Evolutionary conservation across 2,329 filamentous ascomycete genomes (phyloP), one percentile per base, ranked within the genome.

Genomic region (Cladosporium sp.): DNA sequence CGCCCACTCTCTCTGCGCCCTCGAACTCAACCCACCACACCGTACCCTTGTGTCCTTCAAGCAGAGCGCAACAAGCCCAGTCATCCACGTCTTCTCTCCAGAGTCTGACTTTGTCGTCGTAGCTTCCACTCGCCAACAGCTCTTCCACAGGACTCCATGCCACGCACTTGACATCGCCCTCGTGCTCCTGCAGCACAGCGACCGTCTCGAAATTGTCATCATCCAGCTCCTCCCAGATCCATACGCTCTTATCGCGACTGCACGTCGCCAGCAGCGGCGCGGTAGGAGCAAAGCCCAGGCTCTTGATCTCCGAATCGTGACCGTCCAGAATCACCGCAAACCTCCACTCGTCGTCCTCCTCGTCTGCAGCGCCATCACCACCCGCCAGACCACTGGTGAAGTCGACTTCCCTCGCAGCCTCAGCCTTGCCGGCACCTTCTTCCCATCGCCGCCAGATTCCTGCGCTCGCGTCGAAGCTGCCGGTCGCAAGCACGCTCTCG

Each of bases 131-230:
- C 6, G 89, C 93, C 17, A 99, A 78, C 42, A 93, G 78, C 58
- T 96, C 72, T 61, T 80, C 80, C 47, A 84, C 83, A 0, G 89
- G 89, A 66, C 93, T 91, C 93, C 93, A 99, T 2, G 84, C 82
- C 1, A 99, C 88, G 57, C 84, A 89, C 69, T 99, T 99, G 58
- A 99, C 91, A 70, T 99, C 93, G 18, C 88, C 91, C 41, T 91
- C 87, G 67, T 99, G 93, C 71, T 97, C 93, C 70, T 88, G 89
- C 63, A 97, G 78, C 47, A 97, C 92, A 0, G 92, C 93, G 13
- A 97, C 84, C 1, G 93, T 97, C 77, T 99, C 93, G 75, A 91
- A 97, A 67, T 97, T 93, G 67, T 96, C 92, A 50, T 95, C 91
- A 13, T 85, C 87, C 48, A 96, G 80, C 67, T 97, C 93, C 70